Conservation (phyloP, 768 basidiomycete genomes). For the Russula earlei region DNA sequence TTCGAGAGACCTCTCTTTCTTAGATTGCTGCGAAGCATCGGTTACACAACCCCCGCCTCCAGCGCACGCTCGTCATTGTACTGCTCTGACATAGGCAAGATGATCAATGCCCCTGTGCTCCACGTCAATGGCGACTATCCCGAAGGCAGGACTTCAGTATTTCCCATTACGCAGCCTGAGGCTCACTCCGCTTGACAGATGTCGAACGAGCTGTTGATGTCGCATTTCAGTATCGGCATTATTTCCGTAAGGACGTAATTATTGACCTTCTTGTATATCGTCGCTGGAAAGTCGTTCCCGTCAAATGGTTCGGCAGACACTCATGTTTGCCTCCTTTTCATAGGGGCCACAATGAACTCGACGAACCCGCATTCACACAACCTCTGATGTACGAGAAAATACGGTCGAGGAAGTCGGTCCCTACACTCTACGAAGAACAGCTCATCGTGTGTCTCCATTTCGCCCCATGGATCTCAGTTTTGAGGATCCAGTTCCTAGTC, state of each 20-base stretch:
- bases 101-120: conserved; percentile 80
- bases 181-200: conserved; percentile 35
- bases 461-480: neutral
- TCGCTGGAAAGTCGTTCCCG: conserved; percentile 44
- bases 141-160: conserved; percentile 42
- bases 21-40: conserved; percentile 48
- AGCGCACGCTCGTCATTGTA: conserved; percentile 79
- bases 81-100: conserved; percentile 82
- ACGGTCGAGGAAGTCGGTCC: conserved; percentile 63
- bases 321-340: neutral
- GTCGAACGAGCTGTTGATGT: conserved; percentile 77
- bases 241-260: conserved; percentile 87
- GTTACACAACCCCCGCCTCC: conserved; percentile 85
- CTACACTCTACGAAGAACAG: conserved; percentile 71
- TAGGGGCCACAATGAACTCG: conserved; percentile 85
- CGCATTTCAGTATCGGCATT: conserved; percentile 80
- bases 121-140: conserved; percentile 91
- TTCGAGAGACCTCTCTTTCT: neutral
- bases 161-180: neutral
- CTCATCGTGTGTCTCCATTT: conserved; percentile 45
- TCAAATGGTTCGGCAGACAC: neutral
- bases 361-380: conserved; percentile 78
- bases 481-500: conserved; percentile 18
- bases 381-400: conserved; percentile 91
- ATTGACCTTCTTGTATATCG: conserved; percentile 86